Percentiles rank a stretch among this genome's conserved stretches.
These are phyloP conservation scores for Pythium chondricola DNA, from an alignment of 352 stramenopile species.

Conservation along the genomic window DNA sequence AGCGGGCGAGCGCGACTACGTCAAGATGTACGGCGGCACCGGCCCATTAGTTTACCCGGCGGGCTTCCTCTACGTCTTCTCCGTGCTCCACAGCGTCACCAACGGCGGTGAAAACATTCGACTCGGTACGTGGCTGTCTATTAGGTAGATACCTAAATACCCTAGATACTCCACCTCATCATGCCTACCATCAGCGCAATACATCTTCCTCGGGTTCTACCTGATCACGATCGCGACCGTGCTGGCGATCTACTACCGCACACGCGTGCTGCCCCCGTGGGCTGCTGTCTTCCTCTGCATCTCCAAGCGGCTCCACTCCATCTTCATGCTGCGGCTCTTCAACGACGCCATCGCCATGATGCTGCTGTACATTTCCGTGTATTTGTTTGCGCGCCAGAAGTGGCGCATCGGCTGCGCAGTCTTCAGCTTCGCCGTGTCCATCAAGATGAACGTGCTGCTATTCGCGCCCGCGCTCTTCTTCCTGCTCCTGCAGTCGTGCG, in stretches of 20 bases:
- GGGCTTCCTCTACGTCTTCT: slow-evolving; percentile 97
- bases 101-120: slow-evolving; percentile 76
- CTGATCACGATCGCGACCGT: slow-evolving; percentile 86
- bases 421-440: slow-evolving; percentile 95
- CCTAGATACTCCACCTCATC: not conserved
- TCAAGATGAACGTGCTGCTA: slow-evolving; percentile 99
- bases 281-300: slow-evolving; percentile 88
- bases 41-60: slow-evolving; percentile 98
- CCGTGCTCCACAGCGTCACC: slow-evolving; percentile 89
- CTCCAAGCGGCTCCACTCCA: slow-evolving; percentile 96
- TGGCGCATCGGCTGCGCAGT: slow-evolving; percentile 89
- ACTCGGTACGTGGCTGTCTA: slow-evolving; percentile 26
- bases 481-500: slow-evolving; percentile 90
- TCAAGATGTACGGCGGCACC: slow-evolving; percentile 93
- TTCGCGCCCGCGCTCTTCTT: slow-evolving; percentile 96
- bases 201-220: slow-evolving; percentile 95
- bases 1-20: slow-evolving; percentile 93
- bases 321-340: slow-evolving; percentile 98
- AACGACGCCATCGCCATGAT: slow-evolving; percentile 97
- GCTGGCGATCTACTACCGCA: slow-evolving; percentile 85
- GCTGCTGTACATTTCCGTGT: slow-evolving; percentile 92
- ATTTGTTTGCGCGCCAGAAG: slow-evolving; percentile 72
- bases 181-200: slow-evolving; percentile 79
- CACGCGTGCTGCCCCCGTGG: slow-evolving; percentile 77
- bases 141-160: not conserved